Evolutionary conservation across 169 alveolate species (phyloP), one percentile per base, ranked within the genome.

Genomic region (Prorocentrum cordatum): DNA sequence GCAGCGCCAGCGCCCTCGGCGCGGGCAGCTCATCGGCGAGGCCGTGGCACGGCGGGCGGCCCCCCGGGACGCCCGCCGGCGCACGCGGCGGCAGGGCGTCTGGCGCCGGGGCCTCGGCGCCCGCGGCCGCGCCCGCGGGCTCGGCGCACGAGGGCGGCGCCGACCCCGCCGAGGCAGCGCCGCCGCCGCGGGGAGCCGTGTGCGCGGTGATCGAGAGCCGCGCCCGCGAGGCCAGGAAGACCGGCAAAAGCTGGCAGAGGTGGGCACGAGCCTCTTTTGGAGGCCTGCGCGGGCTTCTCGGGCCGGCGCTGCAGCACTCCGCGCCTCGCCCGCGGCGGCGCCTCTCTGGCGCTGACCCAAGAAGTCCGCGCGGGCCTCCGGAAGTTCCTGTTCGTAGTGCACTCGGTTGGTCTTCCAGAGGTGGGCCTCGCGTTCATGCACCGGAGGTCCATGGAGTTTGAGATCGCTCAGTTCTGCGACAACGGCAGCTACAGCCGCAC

Each of bases 131-230:
- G n/a, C n/a, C n/a, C n/a, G n/a, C n/a, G n/a, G n/a, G n/a, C n/a
- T n/a, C n/a, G n/a, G n/a, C n/a, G n/a, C n/a, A n/a, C n/a, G n/a
- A n/a, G n/a, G n/a, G n/a, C n/a, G n/a, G n/a, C n/a, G n/a, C n/a
- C n/a, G n/a, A n/a, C n/a, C n/a, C n/a, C n/a, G n/a, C n/a, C n/a
- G n/a, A n/a, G n/a, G n/a, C n/a, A n/a, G n/a, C n/a, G n/a, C n/a
- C n/a, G n/a, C n/a, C n/a, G n/a, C n/a, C n/a, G n/a, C n/a, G n/a
- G n/a, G n/a, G n/a, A n/a, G n/a, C n/a, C n/a, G n/a, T n/a, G n/a
- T n/a, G n/a, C n/a, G 85, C 85, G 39, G 71, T 73, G 31, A 73
- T 73, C 14, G 85, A 73, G 35, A 47, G 70, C 66, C 26, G 85
- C n/a, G 50, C 85, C 7, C 66, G 85, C 42, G 84, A 72, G 84